Conservation (phyloP, 2,329 filamentous ascomycete species). For the Exophiala calicioides region DNA sequence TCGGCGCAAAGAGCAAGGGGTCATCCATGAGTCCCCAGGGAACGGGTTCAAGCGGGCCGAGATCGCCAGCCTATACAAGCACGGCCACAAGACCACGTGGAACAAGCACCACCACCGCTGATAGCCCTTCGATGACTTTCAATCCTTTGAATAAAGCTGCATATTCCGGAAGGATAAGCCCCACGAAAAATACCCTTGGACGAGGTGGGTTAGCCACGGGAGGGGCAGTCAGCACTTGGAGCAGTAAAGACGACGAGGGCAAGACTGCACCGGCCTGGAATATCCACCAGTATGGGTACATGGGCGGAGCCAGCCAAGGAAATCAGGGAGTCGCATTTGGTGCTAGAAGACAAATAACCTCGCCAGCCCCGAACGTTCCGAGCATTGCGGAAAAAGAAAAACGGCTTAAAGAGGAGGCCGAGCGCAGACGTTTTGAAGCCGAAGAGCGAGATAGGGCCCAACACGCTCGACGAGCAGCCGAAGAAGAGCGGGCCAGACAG, state of each 20-base stretch:
- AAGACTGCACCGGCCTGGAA: constrained; percentile 92
- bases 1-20: constrained; percentile 70
- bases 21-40: constrained; percentile 65
- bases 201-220: constrained; percentile 43
- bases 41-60: constrained; percentile 59
- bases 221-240: constrained; percentile 78
- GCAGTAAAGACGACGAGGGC: constrained; percentile 77
- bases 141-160: constrained; percentile 45
- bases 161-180: constrained; percentile 59
- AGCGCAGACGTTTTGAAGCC: constrained; percentile 56
- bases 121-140: constrained; percentile 44
- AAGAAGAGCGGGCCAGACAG: constrained; percentile 47
- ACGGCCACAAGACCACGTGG: constrained; percentile 49
- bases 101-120: constrained; percentile 58
- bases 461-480: constrained; percentile 52
- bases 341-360: constrained; percentile 88
- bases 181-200: constrained; percentile 52
- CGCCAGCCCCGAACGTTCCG: constrained; percentile 74
- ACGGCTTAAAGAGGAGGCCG: constrained; percentile 56
- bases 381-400: constrained; percentile 83
- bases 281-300: constrained; percentile 96
- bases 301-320: constrained; percentile 94
- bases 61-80: constrained; percentile 48
- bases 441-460: constrained; percentile 56
- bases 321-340: constrained; percentile 94